Evolutionary conservation across 306 rosid species (phyloP).

Genomic region (Medicago lupulina): DNA sequence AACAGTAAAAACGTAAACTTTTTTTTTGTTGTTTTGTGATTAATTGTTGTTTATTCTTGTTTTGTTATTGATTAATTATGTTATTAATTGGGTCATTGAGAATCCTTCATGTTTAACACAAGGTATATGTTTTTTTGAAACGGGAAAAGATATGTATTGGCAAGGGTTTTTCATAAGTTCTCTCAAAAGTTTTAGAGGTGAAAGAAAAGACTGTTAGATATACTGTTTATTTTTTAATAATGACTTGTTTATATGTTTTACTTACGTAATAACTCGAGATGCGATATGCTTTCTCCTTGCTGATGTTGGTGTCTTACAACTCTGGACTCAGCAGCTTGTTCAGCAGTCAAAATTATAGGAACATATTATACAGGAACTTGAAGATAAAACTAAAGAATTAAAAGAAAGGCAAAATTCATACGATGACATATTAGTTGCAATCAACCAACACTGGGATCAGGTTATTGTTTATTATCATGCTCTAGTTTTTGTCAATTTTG

Average conservation of each 20-base stretch:
- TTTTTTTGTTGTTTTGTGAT: background rate
- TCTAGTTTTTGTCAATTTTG: too few relatives aligned
- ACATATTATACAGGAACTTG: conserved; percentile 72
- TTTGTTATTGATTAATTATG: background rate
- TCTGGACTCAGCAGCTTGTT: conserved; percentile 85
- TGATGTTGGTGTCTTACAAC: too few relatives aligned
- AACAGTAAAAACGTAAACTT: conserved; percentile 56
- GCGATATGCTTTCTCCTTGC: too few relatives aligned
- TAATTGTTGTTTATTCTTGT: background rate
- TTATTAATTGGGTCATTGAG: too few relatives aligned
- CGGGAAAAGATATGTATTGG: too few relatives aligned
- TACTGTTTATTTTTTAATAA: too few relatives aligned
- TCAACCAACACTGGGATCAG: too few relatives aligned
- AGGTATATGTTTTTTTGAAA: too few relatives aligned
- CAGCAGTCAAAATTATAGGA: conserved; percentile 75
- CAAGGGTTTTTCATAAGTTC: background rate
- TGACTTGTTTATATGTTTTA: too few relatives aligned
- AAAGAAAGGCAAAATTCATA: conserved; percentile 68
- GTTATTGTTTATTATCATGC: too few relatives aligned
- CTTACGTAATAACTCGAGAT: too few relatives aligned
- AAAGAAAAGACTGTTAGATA: conserved; percentile 12
- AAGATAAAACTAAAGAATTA: conserved; percentile 57
- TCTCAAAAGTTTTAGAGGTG: background rate
- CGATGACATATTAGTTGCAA: conserved; percentile 72
- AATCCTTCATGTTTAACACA: too few relatives aligned